Evolutionary conservation across 2,329 filamentous ascomycete genomes (phyloP).

Genomic region (Cladobotryum mycophilum): DNA sequence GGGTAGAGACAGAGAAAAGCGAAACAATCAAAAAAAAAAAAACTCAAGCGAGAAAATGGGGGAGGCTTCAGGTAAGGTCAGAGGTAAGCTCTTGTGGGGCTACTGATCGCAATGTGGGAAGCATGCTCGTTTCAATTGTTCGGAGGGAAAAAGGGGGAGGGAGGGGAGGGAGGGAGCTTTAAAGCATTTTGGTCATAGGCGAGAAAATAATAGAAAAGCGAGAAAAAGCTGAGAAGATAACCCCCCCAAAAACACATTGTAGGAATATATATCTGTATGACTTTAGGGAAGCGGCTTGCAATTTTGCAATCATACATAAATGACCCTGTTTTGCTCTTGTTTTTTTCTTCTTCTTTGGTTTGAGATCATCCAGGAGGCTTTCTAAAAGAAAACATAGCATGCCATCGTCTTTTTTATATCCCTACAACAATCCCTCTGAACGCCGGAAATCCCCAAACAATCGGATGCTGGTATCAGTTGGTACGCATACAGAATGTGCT

Average conservation of each 20-base stretch:
- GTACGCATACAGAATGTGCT: slow-evolving; percentile 23
- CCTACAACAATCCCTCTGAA: slow-evolving; percentile 25
- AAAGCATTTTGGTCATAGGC: background rate
- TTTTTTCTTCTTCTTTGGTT: too few species aligned
- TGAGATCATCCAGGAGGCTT: slow-evolving; percentile 20
- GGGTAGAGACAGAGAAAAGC: slow-evolving; percentile 12
- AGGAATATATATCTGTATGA: background rate
- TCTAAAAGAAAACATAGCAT: slow-evolving; percentile 19
- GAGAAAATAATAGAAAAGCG: background rate
- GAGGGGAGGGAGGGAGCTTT: slow-evolving; percentile 15
- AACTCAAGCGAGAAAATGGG: background rate
- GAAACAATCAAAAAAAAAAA: slow-evolving; percentile 5
- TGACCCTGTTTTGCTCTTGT: background rate
- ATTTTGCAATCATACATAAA: background rate
- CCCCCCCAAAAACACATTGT: background rate
- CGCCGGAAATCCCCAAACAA: slow-evolving; percentile 28
- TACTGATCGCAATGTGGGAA: slow-evolving; percentile 23
- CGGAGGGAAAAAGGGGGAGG: background rate
- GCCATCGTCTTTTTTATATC: slow-evolving; percentile 19
- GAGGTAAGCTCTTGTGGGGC: slow-evolving; percentile 44
- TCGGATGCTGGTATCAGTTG: slow-evolving; percentile 30
- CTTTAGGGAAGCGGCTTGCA: background rate
- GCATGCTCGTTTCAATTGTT: slow-evolving; percentile 5
- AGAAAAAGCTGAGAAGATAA: background rate
- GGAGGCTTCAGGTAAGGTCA: slow-evolving; percentile 43